phyloP scores from a whole-genome alignment of 2,329 filamentous ascomycete species.

The Alternaria novae-zelandiae region DNA sequence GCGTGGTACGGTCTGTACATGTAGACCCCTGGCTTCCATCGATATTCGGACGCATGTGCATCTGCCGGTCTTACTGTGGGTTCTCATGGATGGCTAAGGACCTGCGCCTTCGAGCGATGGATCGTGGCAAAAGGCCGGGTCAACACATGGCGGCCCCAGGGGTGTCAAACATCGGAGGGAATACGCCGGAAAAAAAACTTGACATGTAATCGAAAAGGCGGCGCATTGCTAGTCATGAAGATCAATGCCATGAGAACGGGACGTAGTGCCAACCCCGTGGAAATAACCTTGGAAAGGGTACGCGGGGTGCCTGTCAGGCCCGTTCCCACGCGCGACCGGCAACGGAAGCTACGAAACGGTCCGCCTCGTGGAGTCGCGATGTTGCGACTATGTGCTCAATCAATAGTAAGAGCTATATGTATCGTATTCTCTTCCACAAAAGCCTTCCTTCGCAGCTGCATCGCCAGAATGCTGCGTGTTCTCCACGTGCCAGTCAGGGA shows the following conservation, averaged over 20 bases:
- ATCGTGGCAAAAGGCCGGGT: background rate
- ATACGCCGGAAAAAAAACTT: background rate
- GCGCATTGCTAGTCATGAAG: background rate
- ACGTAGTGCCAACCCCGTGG: background rate
- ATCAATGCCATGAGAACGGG: background rate
- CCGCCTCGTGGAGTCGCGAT: background rate
- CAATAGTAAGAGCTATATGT: background rate
- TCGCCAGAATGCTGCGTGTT: background rate
- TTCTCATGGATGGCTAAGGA: background rate
- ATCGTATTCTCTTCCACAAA: background rate
- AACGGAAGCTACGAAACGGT: background rate
- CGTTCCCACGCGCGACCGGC: background rate
- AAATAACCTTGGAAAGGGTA: background rate
- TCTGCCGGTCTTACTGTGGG: background rate
- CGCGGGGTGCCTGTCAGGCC: background rate
- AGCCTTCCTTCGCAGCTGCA: background rate
- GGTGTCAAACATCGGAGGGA: background rate
- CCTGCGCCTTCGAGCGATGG: background rate
- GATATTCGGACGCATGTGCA: background rate
- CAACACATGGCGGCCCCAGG: background rate
- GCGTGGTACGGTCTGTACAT: background rate
- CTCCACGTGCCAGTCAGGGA: background rate
- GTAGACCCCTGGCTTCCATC: background rate
- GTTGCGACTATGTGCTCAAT: background rate
- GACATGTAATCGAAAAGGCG: background rate